Conservation (phyloP, 2,329 filamentous ascomycete species). For the Apiospora koreana region DNA sequence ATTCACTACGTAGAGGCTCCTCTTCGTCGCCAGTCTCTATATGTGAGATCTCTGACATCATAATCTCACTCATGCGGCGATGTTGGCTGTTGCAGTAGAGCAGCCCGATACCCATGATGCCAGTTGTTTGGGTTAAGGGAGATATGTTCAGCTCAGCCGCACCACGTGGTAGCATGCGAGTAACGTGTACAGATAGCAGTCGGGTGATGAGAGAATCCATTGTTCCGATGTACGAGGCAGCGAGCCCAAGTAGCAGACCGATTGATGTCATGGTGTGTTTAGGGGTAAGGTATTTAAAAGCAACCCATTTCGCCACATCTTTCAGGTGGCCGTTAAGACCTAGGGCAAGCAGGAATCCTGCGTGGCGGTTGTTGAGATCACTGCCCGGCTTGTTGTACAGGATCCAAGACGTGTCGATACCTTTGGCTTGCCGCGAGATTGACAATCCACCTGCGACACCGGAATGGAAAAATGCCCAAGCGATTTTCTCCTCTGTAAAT, state of each 20-base stretch:
- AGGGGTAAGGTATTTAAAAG: conserved; percentile 98
- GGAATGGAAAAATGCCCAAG: conserved; percentile 98
- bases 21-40: conserved; percentile 79
- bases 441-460: conserved; percentile 91
- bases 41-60: conserved; percentile 95
- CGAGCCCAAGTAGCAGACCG: conserved; percentile 86
- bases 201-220: conserved; percentile 97
- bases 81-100: conserved; percentile 95
- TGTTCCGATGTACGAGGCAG: conserved; percentile 91
- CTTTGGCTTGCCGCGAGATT: conserved; percentile 85
- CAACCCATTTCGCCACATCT: conserved; percentile 93
- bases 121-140: conserved; percentile 89
- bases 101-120: conserved; percentile 94
- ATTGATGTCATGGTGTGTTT: conserved; percentile 99
- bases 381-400: conserved; percentile 89
- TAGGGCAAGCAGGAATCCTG: conserved; percentile 86
- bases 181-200: conserved; percentile 92
- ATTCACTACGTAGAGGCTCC: conserved; percentile 85
- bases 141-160: conserved; percentile 94
- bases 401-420: conserved; percentile 98
- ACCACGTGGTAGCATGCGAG: conserved; percentile 86
- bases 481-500: conserved; percentile 94
- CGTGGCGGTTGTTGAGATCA: conserved; percentile 93
- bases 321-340: conserved; percentile 95
- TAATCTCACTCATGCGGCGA: conserved; percentile 97